These are phyloP conservation scores for Coniochaeta pulveracea DNA, from an alignment of 2,329 filamentous ascomycete genomes.

Conservation along the genomic window DNA sequence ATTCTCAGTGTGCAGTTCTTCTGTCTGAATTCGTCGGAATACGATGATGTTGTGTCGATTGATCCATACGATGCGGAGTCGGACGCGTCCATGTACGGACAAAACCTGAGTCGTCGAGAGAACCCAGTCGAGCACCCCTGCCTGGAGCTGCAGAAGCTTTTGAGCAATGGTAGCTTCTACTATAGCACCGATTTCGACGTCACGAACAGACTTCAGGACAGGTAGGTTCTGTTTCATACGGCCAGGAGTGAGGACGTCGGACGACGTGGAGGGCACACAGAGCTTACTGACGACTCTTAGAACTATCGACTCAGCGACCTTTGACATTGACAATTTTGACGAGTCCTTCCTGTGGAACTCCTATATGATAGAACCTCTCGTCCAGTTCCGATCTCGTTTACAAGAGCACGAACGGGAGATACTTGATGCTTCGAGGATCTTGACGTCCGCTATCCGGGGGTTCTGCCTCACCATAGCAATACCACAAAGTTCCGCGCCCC, in stretches of 20 bases:
- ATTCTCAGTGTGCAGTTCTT: conserved; percentile 86
- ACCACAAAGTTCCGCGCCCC: conserved; percentile 62
- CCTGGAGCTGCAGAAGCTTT: conserved; percentile 77
- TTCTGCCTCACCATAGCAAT: conserved; percentile 84
- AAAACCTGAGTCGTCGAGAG: conserved; percentile 53
- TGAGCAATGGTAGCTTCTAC: conserved; percentile 92
- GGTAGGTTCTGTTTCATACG: too few species aligned
- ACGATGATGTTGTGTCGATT: conserved; percentile 61
- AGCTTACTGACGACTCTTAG: too few species aligned
- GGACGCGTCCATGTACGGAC: conserved; percentile 37
- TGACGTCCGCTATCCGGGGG: conserved; percentile 89
- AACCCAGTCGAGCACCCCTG: conserved; percentile 75
- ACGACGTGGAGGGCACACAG: too few species aligned
- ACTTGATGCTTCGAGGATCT: conserved; percentile 75
- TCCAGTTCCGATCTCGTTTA: conserved; percentile 77
- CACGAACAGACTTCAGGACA: conserved; percentile 84
- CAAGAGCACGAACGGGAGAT: conserved; percentile 62
- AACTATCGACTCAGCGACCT: conserved; percentile 62
- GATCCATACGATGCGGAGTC: conserved; percentile 41
- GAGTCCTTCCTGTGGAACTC: conserved; percentile 95
- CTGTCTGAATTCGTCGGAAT: conserved; percentile 77
- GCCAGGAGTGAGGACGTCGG: too few species aligned
- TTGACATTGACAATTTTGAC: conserved; percentile 88
- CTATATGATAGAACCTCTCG: conserved; percentile 90
- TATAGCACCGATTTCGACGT: conserved; percentile 98